Base-by-base conservation (phyloP, 345 rosid genomes). In the Citrus medica region DNA sequence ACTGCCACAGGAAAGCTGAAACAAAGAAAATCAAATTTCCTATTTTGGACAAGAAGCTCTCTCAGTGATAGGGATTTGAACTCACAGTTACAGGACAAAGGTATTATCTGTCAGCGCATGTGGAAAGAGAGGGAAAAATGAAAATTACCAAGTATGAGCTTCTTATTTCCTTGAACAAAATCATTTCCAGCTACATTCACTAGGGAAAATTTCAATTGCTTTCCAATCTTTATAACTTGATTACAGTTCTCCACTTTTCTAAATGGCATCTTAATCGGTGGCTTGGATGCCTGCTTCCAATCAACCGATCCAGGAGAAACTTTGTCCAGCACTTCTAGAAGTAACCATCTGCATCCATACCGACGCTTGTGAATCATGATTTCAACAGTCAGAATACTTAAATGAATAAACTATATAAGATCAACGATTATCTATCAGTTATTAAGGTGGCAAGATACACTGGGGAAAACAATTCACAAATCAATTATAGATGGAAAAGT, bases 181-280 rank as follows among this genome's bases (percentile, higher is more conserved):
- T 95, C 98, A 79, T 93, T 94, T 79, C 98, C 99, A 59, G 87
- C 94, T 21, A 93, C 93, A 84, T 95, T 95, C 38, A 94, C 96
- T 0, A 95, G 85, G 21, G 99, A 94, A 78, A 95, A 90, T 56
- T 83, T 91, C 88, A 95, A 64, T 77, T 88, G 87, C 86, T 82
- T 88, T 74, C 98, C 98, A 40, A 94, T 92, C 86, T 78, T 84
- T 78, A 95, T 83, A 35, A 92, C 97, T 88, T 95, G 98, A 84
- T 95, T 95, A 87, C 97, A 94, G 81, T 95, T 95, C 80, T 95
- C 99, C 59, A 95, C 95, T 85, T 92, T 94, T 85, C 95, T 90
- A 69, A 95, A 92, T 13, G 97, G 98, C 96, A 94, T 93, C 89
- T 92, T 95, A 55, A 95, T 92, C 1, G 97, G 99, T 67, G 99